Evolutionary conservation across 768 basidiomycete genomes (phyloP).

Genomic region (Mycena belliarum): DNA sequence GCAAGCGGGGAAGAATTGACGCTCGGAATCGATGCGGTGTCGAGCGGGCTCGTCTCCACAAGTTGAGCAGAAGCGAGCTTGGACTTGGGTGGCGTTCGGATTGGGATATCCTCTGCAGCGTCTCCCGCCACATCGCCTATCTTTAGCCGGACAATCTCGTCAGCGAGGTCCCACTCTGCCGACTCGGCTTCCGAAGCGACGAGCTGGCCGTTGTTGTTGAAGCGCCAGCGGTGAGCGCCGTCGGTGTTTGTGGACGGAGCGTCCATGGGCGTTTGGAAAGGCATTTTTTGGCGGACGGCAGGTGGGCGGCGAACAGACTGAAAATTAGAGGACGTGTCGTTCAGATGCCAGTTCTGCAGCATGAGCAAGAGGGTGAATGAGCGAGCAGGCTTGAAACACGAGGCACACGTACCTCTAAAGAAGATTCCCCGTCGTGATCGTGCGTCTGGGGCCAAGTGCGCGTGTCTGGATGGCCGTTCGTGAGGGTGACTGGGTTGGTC

Average conservation of each 20-base stretch:
- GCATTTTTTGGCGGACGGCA: conserved; percentile 38
- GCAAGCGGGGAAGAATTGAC: conserved; percentile 72
- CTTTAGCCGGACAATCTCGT: conserved; percentile 72
- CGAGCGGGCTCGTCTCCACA: conserved; percentile 69
- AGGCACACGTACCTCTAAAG: conserved; percentile 46
- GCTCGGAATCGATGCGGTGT: conserved; percentile 71
- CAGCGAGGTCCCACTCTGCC: conserved; percentile 70
- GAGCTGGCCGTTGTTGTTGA: conserved; percentile 64
- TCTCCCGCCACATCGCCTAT: conserved; percentile 58
- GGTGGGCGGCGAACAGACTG: conserved; percentile 33
- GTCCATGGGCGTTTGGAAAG: conserved; percentile 44
- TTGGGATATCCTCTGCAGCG: conserved; percentile 51
- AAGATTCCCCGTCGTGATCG: conserved; percentile 43
- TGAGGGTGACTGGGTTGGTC: conserved; percentile 41
- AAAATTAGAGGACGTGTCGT: conserved; percentile 39
- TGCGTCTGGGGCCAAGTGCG: conserved; percentile 52
- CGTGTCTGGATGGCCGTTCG: conserved; percentile 36
- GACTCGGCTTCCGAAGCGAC: conserved; percentile 54
- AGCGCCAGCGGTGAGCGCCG: conserved; percentile 57
- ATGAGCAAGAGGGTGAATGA: conserved; percentile 25
- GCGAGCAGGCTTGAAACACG: conserved; percentile 31
- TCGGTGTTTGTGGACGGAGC: conserved; percentile 41
- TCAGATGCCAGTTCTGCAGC: conserved; percentile 55
- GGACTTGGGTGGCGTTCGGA: conserved; percentile 70
- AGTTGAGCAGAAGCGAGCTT: conserved; percentile 58